Conservation (phyloP, 345 rosid species). For the Salix brachista region DNA sequence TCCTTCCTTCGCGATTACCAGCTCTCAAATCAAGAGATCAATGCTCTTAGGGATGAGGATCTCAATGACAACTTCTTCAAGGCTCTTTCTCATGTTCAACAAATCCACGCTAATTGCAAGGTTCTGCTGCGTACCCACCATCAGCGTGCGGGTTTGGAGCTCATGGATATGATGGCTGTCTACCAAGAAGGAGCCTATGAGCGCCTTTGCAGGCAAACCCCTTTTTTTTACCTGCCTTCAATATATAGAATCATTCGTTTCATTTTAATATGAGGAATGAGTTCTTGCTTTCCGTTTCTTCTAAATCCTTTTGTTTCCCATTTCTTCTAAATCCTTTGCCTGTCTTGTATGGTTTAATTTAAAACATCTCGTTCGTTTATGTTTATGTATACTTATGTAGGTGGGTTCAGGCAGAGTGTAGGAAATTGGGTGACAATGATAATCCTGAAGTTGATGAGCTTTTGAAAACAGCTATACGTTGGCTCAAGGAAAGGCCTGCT, state of each 20-base stretch:
- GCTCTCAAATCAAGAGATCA: constrained; percentile 87
- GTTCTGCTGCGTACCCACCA: constrained; percentile 91
- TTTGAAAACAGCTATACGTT: constrained; percentile 71
- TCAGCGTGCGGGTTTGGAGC: constrained; percentile 99
- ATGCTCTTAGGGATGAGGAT: constrained; percentile 83
- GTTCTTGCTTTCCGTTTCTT: no score
- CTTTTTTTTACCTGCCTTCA: neutral
- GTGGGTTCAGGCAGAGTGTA: constrained; percentile 99
- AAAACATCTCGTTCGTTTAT: constrained; percentile 9
- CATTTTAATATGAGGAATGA: no score
- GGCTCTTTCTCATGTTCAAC: constrained; percentile 94
- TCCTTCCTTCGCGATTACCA: constrained; percentile 97
- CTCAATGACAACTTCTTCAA: constrained; percentile 75
- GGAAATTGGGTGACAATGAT: constrained; percentile 88
- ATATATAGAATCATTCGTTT: neutral
- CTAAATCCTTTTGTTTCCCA: neutral
- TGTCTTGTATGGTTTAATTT: neutral
- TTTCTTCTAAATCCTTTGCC: neutral
- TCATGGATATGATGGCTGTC: constrained; percentile 99
- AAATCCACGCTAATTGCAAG: constrained; percentile 94
- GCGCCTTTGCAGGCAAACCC: constrained; percentile 80
- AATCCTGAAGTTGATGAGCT: constrained; percentile 91
- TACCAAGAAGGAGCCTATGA: constrained; percentile 99
- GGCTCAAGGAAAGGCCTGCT: constrained; percentile 91
- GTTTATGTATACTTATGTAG: constrained; percentile 27